phyloP scores from a whole-genome alignment of 345 rosid species.

The Theobroma cacao region DNA sequence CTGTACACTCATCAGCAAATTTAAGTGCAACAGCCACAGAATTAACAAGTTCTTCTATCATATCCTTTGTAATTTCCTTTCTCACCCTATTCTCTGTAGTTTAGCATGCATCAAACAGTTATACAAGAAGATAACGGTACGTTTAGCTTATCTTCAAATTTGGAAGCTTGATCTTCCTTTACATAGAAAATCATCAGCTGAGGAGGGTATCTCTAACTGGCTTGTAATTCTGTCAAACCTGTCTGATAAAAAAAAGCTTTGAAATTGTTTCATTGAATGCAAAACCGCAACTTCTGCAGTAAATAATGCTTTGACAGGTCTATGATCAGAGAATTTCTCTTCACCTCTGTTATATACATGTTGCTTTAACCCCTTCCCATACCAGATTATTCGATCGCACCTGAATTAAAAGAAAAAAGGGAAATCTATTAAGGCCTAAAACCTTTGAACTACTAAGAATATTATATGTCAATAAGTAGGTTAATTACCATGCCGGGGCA shows the following conservation, averaged over 20 bases:
- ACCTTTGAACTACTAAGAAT: too few species aligned
- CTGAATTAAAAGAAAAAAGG: conserved; percentile 7
- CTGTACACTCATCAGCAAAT: conserved; percentile 9
- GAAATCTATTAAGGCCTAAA: background rate
- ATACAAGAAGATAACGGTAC: background rate
- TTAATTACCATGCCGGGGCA: conserved; percentile 70
- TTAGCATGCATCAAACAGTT: background rate
- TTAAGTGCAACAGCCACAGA: background rate
- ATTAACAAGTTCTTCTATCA: background rate
- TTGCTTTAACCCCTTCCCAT: conserved; percentile 62
- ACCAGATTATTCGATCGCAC: conserved; percentile 86
- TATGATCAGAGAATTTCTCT: conserved; percentile 67
- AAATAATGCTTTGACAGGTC: conserved; percentile 72
- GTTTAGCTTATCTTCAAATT: background rate
- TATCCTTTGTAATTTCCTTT: background rate
- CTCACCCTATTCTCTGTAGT: background rate
- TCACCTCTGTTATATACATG: conserved; percentile 59
- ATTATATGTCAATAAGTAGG: background rate
- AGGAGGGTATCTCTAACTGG: conserved; percentile 21
- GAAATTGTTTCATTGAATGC: conserved; percentile 24
- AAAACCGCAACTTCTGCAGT: conserved; percentile 41
- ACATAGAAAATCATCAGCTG: conserved; percentile 29
- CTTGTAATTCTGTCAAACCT: conserved; percentile 39
- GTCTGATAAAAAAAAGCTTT: conserved; percentile 50
- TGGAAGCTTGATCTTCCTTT: conserved; percentile 31